Percentiles rank a stretch among this genome's conserved stretches.
Conservation (phyloP, 257 asterid species). For the Knoxia roxburghii region DNA sequence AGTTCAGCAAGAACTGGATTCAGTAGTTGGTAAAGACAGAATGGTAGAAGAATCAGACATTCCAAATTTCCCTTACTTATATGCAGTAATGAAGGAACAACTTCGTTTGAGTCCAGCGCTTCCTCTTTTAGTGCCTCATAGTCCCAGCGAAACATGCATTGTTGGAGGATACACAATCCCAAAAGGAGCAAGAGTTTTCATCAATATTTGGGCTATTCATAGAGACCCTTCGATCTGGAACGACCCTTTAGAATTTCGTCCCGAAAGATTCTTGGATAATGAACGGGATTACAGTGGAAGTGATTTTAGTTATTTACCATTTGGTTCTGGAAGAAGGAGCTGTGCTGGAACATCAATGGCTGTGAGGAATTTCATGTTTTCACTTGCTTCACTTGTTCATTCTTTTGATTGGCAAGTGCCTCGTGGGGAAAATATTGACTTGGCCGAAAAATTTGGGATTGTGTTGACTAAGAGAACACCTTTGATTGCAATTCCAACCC, state of each 20-base stretch:
- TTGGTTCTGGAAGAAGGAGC: conserved; percentile 63
- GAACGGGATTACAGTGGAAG: conserved; percentile 50
- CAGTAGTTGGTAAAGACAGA: conserved; percentile 34
- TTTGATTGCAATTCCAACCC: conserved; percentile 50
- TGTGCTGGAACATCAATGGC: conserved; percentile 63
- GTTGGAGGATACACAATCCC: conserved; percentile 47
- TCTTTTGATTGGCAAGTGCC: conserved; percentile 49
- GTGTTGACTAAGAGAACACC: conserved; percentile 48
- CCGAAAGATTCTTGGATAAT: conserved; percentile 43
- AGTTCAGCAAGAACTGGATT: conserved; percentile 46
- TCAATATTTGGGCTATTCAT: conserved; percentile 66
- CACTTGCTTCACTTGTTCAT: conserved; percentile 54
- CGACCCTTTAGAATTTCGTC: conserved; percentile 40
- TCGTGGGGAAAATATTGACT: conserved; percentile 32
- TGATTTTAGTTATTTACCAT: conserved; percentile 51
- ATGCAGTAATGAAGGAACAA: conserved; percentile 50
- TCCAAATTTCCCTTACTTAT: conserved; percentile 40
- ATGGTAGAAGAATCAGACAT: conserved; percentile 49
- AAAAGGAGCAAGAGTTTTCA: conserved; percentile 47
- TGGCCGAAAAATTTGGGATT: conserved; percentile 56
- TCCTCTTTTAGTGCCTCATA: conserved; percentile 64
- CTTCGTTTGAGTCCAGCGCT: conserved; percentile 53
- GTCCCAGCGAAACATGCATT: conserved; percentile 42
- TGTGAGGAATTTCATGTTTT: conserved; percentile 53
- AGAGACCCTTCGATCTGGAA: conserved; percentile 49